Percentiles rank a stretch among this genome's conserved stretches.
Evolutionary conservation across 495 filamentous ascomycete genomes (phyloP).

Genomic region (Penicillium angulare): DNA sequence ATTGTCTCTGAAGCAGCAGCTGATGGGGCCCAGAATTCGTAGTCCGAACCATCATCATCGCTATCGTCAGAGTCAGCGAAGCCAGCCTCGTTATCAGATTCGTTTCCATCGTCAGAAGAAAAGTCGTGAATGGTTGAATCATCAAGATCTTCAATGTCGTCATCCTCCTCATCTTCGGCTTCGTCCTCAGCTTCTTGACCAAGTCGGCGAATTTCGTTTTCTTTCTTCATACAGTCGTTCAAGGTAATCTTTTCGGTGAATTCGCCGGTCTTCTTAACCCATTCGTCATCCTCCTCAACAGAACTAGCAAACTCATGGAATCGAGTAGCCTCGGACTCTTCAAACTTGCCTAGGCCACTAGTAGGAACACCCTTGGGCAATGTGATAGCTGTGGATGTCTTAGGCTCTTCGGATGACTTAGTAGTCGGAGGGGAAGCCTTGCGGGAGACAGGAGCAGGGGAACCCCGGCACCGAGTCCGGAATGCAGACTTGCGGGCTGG

Average conservation of each 20-base stretch:
- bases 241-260: conserved; percentile 73
- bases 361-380: conserved; percentile 31
- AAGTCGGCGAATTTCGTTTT: conserved; percentile 80
- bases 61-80: conserved; percentile 89
- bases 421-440: conserved; percentile 25
- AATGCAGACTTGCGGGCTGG: conserved; percentile 25
- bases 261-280: conserved; percentile 67
- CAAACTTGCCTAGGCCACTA: conserved; percentile 54
- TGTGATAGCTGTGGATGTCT: conserved; percentile 1
- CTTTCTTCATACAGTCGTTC: conserved; percentile 85
- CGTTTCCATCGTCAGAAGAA: conserved; percentile 68
- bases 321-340: conserved; percentile 64
- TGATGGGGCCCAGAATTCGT: conserved; percentile 74
- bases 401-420: conserved; percentile 4
- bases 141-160: conserved; percentile 57
- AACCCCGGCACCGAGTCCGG: conserved; percentile 43
- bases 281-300: conserved; percentile 77
- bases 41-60: conserved; percentile 64
- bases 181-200: conserved; percentile 92
- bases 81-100: conserved; percentile 94
- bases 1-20: conserved; percentile 57
- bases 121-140: conserved; percentile 65
- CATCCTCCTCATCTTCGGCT: conserved; percentile 64
- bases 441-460: conserved; percentile 49
- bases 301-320: conserved; percentile 95